Base-by-base conservation (phyloP, 116 monocot species). In the Posidonia oceanica region DNA sequence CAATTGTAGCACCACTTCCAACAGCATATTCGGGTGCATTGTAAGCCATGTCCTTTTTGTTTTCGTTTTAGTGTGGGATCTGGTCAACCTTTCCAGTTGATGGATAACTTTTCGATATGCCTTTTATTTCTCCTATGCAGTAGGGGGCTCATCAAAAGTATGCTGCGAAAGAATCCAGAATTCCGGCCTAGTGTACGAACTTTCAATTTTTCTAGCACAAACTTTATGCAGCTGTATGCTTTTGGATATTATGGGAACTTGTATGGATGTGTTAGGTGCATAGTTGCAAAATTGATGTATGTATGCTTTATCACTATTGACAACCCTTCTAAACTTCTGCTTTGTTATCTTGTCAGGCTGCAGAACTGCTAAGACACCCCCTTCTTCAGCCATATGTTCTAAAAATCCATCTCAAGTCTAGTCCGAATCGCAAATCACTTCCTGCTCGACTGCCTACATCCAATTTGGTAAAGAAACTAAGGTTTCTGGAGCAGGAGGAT, bases 101-200 rank as follows among this genome's bases (percentile, higher is more conserved):
- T 10, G 6, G 48, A 1, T 48, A 29, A 29, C 29, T 29, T 29
- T 29, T 29, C 29, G 8, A 48, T 57, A 5, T 38, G 37, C 56
- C 7, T 0, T 16, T 57, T 63, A 4, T 15, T 17, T 76, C 63
- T 38, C 68, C 59, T 72, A 39, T 76, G 53, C 84, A 97, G 97
- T 76, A 61, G 87, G 65, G 97, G 92, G 61, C 85, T 97, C 65
- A 78, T 92, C 52, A 97, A 84, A 81, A 97, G 89, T 82, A 97
- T 97, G 97, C 84, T 97, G 63, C 81, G 97, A 52, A 97, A 83
- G 79, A 97, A 72, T 72, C 97, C 92, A 51, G 89, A 97, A 73
- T 87, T 89, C 29, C 83, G 97, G 52, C 93, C 97, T 66, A 97
- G 87, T 76, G 97, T 97, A 89, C 41, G 85, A 77, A 12, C 29